These are phyloP conservation scores for Pseudodiploospora longispora DNA, from an alignment of 2,329 filamentous ascomycete genomes.

Conservation along the genomic window DNA sequence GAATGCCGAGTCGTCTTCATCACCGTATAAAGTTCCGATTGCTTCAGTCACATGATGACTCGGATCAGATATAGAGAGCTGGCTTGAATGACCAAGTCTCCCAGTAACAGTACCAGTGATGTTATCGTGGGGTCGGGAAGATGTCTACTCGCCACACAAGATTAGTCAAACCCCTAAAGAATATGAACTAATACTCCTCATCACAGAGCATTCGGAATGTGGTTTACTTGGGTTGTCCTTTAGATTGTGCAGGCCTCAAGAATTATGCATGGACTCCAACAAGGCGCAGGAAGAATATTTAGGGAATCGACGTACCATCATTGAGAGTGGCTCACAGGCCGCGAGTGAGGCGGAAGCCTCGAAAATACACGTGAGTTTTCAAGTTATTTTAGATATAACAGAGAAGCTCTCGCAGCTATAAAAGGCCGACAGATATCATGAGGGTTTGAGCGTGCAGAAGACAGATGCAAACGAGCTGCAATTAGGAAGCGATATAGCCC, in stretches of 20 bases:
- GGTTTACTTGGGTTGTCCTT: background rate
- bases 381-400: slow-evolving; percentile 16
- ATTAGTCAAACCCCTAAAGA: slow-evolving; percentile 6
- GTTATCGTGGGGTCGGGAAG: slow-evolving; percentile 48
- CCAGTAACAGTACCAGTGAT: slow-evolving; percentile 48
- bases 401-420: slow-evolving; percentile 18
- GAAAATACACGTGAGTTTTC: slow-evolving; percentile 16
- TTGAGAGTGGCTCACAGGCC: slow-evolving; percentile 32
- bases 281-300: background rate
- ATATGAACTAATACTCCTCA: slow-evolving; percentile 3
- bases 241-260: background rate
- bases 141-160: slow-evolving; percentile 37
- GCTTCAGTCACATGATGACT: slow-evolving; percentile 92
- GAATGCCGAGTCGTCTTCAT: slow-evolving; percentile 57
- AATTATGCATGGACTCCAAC: background rate
- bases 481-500: slow-evolving; percentile 21
- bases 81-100: slow-evolving; percentile 50
- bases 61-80: slow-evolving; percentile 71
- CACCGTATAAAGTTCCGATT: slow-evolving; percentile 84
- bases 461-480: slow-evolving; percentile 14
- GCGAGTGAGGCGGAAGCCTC: slow-evolving; percentile 28
- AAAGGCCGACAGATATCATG: slow-evolving; percentile 20
- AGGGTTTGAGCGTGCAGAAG: slow-evolving; percentile 14
- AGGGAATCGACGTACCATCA: slow-evolving; percentile 37
- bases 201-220: background rate